Base-by-base conservation (phyloP, 805 yeast species). In the Ogataea pignaliae region DNA sequence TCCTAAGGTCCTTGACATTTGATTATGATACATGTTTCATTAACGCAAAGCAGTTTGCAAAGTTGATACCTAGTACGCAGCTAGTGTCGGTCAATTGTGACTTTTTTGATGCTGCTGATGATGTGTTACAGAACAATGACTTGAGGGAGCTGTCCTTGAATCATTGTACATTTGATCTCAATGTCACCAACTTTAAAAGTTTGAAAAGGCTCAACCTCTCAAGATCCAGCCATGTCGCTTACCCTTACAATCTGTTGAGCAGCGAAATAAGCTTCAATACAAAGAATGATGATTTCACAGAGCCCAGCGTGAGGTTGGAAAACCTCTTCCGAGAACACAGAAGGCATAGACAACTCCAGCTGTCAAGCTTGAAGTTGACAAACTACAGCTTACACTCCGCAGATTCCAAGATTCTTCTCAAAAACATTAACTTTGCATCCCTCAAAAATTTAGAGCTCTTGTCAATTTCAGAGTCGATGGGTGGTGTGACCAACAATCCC, bases 11-110 rank as follows among this genome's bases (percentile, higher is more conserved):
- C 3, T 42, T 57, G 13, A 53, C 41, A 17, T 45, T 59, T 34
- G 45, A 51, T n/a, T 52, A 54, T 29, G 33, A 43, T 28, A 50
- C 60, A 3, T 51, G 55, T 36, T 56, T 54, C 34, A 42, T 56
- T 31, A 52, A 50, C 29, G 18, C 49, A 10, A 43, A 45, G n/a
- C 34, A 38, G n/a, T 42, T 51, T 17, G 28, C 47, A 12, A 35
- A 15, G 3, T 29, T 44, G 10, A 36, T 44, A 2, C 49, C 57
- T 4, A 40, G 36, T 6, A 26, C 36, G 2, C 31, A 34, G 9
- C 31, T 57, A 13, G 36, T 42, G 3, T 45, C 41, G 13, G 35
- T 56, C 2, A 54, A 44, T 17, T 54, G 57, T 15, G 50, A 51
- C 41, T 42, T 14, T 10, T 21, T 50, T 12, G 34, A 39, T n/a